These are phyloP conservation scores for Candida loeiensis DNA, from an alignment of 805 yeast species.

Conservation along the genomic window DNA sequence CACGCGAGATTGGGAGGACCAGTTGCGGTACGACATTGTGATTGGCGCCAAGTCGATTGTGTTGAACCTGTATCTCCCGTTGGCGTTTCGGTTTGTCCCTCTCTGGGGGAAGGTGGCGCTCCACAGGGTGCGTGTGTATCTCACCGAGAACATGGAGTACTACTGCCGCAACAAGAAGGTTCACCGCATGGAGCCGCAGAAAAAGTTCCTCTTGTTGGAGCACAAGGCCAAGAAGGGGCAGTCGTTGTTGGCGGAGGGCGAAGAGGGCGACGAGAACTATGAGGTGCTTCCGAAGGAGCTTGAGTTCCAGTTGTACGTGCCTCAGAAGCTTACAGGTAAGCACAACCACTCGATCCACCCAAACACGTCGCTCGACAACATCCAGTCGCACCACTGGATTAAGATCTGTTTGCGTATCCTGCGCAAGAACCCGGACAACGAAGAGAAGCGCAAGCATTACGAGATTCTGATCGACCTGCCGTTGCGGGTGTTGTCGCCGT, in stretches of 20 bases:
- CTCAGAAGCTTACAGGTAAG: slow-evolving; percentile 57
- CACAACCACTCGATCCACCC: slow-evolving; percentile 61
- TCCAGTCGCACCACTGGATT: slow-evolving; percentile 94
- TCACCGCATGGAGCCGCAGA: slow-evolving; percentile 87
- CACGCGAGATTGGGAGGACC: slow-evolving; percentile 90
- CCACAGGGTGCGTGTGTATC: slow-evolving; percentile 79
- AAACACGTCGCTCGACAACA: slow-evolving; percentile 74
- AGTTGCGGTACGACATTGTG: slow-evolving; percentile 82
- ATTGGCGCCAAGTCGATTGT: slow-evolving; percentile 88
- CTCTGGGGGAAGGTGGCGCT: slow-evolving; percentile 75
- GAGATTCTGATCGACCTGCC: slow-evolving; percentile 96
- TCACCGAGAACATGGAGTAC: slow-evolving; percentile 89
- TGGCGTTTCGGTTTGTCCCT: slow-evolving; percentile 81
- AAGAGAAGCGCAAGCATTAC: slow-evolving; percentile 75
- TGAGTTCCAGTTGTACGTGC: slow-evolving; percentile 84
- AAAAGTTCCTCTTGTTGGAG: slow-evolving; percentile 76
- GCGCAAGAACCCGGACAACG: slow-evolving; percentile 50
- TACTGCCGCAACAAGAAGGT: slow-evolving; percentile 82
- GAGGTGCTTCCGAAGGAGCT: slow-evolving; percentile 73
- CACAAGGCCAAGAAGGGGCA: slow-evolving; percentile 58
- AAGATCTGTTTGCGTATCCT: slow-evolving; percentile 83
- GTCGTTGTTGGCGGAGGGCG: slow-evolving; percentile 43
- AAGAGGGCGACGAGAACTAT: slow-evolving; percentile 30
- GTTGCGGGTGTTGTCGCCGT: slow-evolving; percentile 70
- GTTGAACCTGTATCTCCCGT: slow-evolving; percentile 77